Percentiles rank a stretch among this genome's conserved stretches.
Evolutionary conservation across 1,284 basidiomycete species (phyloP).

Genomic region (Ceraceosorus bombacis): DNA sequence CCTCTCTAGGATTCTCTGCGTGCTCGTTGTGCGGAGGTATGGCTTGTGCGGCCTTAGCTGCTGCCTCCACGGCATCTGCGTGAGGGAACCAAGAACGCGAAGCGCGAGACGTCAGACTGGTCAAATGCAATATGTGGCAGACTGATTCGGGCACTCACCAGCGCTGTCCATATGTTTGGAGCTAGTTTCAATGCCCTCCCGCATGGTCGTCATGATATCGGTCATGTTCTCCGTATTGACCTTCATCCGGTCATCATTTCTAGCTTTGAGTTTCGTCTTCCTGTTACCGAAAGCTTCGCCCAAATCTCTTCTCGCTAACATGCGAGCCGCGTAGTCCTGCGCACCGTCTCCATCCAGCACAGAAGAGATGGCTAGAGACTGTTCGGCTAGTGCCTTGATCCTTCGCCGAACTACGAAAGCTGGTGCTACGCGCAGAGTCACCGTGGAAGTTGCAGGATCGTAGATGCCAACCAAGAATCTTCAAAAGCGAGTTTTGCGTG

Average conservation of each 20-base stretch:
- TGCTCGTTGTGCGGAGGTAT: constrained; percentile 38
- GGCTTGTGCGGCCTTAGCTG: constrained; percentile 29
- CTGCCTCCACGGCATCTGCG: constrained; percentile 26
- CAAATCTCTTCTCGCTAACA: constrained; percentile 32
- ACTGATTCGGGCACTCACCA: constrained; percentile 1
- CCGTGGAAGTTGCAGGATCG: constrained; percentile 31
- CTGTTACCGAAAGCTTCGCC: constrained; percentile 46
- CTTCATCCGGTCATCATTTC: constrained; percentile 46
- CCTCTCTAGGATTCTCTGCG: constrained; percentile 36
- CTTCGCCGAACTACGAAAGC: constrained; percentile 37
- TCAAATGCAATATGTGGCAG: not conserved
- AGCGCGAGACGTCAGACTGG: not conserved
- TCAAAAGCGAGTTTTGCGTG: not conserved
- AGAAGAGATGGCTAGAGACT: constrained; percentile 9
- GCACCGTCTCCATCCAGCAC: constrained; percentile 13
- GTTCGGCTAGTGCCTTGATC: constrained; percentile 33
- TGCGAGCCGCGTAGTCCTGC: constrained; percentile 28
- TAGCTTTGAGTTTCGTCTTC: constrained; percentile 41
- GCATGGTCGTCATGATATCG: constrained; percentile 14
- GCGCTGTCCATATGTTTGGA: constrained; percentile 10
- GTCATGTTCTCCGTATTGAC: constrained; percentile 45
- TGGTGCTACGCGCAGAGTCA: constrained; percentile 39
- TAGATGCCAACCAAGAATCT: constrained; percentile 42
- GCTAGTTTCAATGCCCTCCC: constrained; percentile 29
- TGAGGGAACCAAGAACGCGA: constrained; percentile 15